Conservation (phyloP, 305 asterid genomes). For the Fraxinus sp. region DNA sequence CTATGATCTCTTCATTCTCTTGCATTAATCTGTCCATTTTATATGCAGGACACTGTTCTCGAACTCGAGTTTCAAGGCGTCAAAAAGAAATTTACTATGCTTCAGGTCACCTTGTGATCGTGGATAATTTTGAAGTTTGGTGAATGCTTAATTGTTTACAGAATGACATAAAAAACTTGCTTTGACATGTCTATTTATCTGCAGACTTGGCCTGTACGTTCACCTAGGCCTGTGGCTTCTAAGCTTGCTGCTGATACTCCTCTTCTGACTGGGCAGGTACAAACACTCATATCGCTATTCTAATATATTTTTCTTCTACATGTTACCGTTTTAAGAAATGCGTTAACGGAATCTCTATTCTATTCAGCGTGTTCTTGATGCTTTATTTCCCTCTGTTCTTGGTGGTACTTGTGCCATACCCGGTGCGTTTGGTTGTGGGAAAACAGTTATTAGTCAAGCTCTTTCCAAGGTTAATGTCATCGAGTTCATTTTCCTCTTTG, state of each 20-base stretch:
- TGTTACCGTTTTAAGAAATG: not conserved
- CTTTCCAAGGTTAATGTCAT: constrained; percentile 76
- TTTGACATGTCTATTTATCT: constrained; percentile 23
- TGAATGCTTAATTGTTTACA: constrained; percentile 13
- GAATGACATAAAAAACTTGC: constrained; percentile 21
- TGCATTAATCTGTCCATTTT: constrained; percentile 21
- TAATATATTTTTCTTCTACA: not conserved
- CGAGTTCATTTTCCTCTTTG: constrained; percentile 20
- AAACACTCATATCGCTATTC: not conserved
- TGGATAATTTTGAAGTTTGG: constrained; percentile 17
- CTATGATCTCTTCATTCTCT: constrained; percentile 11
- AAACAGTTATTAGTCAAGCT: constrained; percentile 98
- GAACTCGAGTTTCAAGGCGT: constrained; percentile 99
- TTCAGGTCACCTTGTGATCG: constrained; percentile 54
- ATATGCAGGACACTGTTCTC: constrained; percentile 86
- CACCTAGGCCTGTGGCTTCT: constrained; percentile 92
- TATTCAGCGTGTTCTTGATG: constrained; percentile 97
- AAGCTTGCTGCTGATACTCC: constrained; percentile 99
- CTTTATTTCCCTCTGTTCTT: constrained; percentile 95
- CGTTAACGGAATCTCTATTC: constrained; percentile 31
- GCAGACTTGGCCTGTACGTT: constrained; percentile 95
- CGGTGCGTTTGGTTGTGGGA: constrained; percentile 99
- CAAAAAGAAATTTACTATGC: constrained; percentile 89
- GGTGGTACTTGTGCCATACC: constrained; percentile 99
- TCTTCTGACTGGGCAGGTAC: constrained; percentile 95